phyloP scores from a whole-genome alignment of 306 rosid species.

The Abrus pulchellus region DNA sequence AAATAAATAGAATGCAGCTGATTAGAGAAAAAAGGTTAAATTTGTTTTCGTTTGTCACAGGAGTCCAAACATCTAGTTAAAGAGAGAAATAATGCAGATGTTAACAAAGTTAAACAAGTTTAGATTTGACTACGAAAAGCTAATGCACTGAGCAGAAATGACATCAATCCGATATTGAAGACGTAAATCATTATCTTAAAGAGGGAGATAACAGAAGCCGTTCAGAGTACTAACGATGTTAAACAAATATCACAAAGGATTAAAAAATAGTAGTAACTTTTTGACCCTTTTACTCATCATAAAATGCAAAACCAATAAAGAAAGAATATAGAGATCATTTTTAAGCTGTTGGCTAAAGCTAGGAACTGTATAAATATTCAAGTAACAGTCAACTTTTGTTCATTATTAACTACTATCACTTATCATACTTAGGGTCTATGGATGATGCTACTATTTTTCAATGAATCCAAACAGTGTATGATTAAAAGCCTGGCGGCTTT shows the following conservation, averaged over 20 bases:
- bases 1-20: too few relatives aligned
- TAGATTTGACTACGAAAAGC: neutral
- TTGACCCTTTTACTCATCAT: too few relatives aligned
- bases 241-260: neutral
- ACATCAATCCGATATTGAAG: neutral
- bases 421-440: neutral
- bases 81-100: neutral
- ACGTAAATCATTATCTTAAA: neutral
- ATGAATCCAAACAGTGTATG: slow-evolving; percentile 7
- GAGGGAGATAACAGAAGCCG: neutral
- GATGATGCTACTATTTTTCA: neutral
- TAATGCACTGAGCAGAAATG: neutral
- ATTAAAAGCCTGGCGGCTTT: slow-evolving; percentile 23
- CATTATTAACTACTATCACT: neutral
- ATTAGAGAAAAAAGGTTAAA: too few relatives aligned
- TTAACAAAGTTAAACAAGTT: neutral
- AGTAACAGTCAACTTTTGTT: neutral
- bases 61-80: neutral
- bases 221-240: neutral
- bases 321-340: too few relatives aligned
- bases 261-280: too few relatives aligned
- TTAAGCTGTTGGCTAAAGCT: too few relatives aligned
- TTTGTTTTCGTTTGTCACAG: too few relatives aligned
- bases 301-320: neutral
- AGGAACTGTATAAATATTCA: neutral